Conservation (phyloP, 768 basidiomycete genomes). For the Trametes coccinea region DNA sequence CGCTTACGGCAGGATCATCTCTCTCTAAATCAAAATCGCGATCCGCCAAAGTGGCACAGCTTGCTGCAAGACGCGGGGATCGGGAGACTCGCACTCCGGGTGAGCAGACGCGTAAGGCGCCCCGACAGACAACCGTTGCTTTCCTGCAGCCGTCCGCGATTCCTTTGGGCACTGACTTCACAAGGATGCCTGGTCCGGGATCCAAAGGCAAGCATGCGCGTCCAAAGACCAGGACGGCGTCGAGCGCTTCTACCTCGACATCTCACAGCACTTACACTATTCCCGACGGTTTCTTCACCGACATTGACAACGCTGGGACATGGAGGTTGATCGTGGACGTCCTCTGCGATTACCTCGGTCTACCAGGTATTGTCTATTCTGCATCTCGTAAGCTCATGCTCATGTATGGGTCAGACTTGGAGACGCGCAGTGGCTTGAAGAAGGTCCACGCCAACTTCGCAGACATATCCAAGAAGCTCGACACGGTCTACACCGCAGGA, state of each 20-base stretch:
- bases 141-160: neutral
- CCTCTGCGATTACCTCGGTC: slow-evolving; percentile 50
- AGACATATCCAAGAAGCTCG: slow-evolving; percentile 48
- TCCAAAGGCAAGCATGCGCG: slow-evolving; percentile 21
- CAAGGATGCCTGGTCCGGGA: slow-evolving; percentile 34
- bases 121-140: neutral
- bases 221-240: slow-evolving; percentile 12
- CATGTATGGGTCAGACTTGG: slow-evolving; percentile 44
- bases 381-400: neutral
- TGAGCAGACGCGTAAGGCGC: too few species aligned
- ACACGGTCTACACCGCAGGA: slow-evolving; percentile 43
- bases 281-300: slow-evolving; percentile 35
- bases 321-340: slow-evolving; percentile 50
- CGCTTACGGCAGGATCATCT: neutral
- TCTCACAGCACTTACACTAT: slow-evolving; percentile 8
- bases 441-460: slow-evolving; percentile 62
- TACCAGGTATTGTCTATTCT: slow-evolving; percentile 46
- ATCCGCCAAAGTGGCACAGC: slow-evolving; percentile 8
- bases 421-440: slow-evolving; percentile 58
- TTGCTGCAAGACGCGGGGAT: neutral
- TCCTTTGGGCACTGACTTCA: neutral
- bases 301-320: slow-evolving; percentile 48
- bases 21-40: slow-evolving; percentile 7
- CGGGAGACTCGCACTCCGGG: too few species aligned
- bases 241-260: neutral